Base-by-base conservation (phyloP, 129 eudicot species). In the Smallanthus sonchifolius region DNA sequence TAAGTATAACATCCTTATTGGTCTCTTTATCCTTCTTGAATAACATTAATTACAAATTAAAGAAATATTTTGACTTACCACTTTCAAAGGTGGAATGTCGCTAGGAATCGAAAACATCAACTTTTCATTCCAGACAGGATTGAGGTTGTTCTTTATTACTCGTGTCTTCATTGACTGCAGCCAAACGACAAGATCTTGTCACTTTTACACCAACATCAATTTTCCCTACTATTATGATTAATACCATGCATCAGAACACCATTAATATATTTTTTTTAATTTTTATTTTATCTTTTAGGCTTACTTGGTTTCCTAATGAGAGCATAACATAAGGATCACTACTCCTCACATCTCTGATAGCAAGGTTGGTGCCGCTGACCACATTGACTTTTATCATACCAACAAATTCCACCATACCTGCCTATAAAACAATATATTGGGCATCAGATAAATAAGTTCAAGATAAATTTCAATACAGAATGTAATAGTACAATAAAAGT, bases 331-430 rank as follows among this genome's bases (percentile, higher is more conserved):
- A 93, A 34, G 98, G 98, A 77, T 93, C 98, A 79, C 98, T 93
- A 10, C 89, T 82, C 75, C 86, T 74, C 85, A 93, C 81, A 81
- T 93, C 98, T 30, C 98, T 84, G 45, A 93, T 65, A 71, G 87
- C 98, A 55, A 93, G 83, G 65, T 90, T 83, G 57, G 83, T 90
- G 79, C 98, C 98, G 80, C 82, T 83, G 57, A 93, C 92, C 70
- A 93, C 90, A 76, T 90, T 90, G 68, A 90, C 98, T 67, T 93
- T 90, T 59, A 93, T 93, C 82, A 90, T 73, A 36, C 98, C 98
- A 66, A 93, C 83, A 80, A 93, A 93, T 82, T 93, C 98, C 24
- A 93, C 87, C 98, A 93, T 93, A 72, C 98, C 98, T 83, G 97
- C 97, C 98, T 93, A 83, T 77, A 80, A 64, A 24, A 67, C 69